phyloP scores from a whole-genome alignment of 179 eudicot genomes.

The Silene vulgaris region DNA sequence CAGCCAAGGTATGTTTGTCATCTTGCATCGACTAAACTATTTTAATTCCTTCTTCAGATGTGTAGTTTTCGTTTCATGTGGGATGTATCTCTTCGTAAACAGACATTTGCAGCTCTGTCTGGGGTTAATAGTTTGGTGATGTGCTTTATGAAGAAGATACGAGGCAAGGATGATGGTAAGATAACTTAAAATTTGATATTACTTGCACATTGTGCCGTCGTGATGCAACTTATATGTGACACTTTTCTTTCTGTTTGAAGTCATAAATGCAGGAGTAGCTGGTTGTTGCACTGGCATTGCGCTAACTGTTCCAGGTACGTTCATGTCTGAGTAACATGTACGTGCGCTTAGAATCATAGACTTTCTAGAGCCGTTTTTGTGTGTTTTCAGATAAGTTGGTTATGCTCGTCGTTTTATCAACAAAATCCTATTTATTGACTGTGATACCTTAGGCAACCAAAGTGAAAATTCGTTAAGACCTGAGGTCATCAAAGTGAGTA shows the following conservation, averaged over 20 bases:
- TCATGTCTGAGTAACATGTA: background rate
- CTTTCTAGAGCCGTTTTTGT: too few relatives aligned
- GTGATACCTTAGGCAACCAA: background rate
- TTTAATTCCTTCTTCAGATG: conserved; percentile 8
- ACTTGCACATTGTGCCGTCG: background rate
- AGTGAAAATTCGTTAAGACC: background rate
- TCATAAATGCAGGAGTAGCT: conserved; percentile 85
- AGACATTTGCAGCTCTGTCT: conserved; percentile 89
- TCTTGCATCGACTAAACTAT: background rate
- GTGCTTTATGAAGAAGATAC: conserved; percentile 72
- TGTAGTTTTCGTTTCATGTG: background rate
- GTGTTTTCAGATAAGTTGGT: too few relatives aligned
- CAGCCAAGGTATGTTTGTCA: conserved; percentile 58
- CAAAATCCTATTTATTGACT: too few relatives aligned
- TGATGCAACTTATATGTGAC: conserved; percentile 17
- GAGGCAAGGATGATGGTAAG: conserved; percentile 91
- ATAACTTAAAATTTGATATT: conserved; percentile 4
- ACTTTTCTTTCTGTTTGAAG: conserved; percentile 35
- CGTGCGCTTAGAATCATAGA: too few relatives aligned
- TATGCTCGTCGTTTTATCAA: too few relatives aligned
- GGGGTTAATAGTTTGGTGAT: conserved; percentile 84
- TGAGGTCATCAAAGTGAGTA: background rate
- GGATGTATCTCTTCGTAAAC: background rate
- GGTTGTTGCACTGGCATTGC: conserved; percentile 99
- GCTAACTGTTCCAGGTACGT: conserved; percentile 76